phyloP scores from a whole-genome alignment of 2,329 filamentous ascomycete species.

The Trichoderma polysporum region DNA sequence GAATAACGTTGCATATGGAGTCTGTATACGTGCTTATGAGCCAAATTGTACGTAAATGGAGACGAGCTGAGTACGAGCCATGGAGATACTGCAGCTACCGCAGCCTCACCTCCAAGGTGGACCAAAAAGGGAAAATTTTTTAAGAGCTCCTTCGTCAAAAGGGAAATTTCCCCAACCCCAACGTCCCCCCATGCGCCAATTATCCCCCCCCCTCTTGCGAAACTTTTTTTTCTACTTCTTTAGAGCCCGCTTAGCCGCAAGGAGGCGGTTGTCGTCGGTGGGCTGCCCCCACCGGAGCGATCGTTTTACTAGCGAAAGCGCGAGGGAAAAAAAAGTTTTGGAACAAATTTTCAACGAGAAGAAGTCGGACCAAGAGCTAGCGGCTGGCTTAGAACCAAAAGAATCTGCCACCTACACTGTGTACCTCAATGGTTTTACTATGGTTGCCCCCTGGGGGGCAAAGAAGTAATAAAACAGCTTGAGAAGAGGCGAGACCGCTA shows the following conservation, averaged over 20 bases:
- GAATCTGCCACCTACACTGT: slow-evolving; percentile 8
- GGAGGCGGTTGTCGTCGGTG: slow-evolving; percentile 2
- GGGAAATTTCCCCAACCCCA: neutral
- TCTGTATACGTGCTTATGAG: neutral
- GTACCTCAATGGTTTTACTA: neutral
- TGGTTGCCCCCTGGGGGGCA: slow-evolving; percentile 3
- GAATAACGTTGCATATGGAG: neutral
- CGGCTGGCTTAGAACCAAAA: neutral
- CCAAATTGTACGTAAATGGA: neutral
- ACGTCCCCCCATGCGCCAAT: neutral
- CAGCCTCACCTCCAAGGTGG: slow-evolving; percentile 10
- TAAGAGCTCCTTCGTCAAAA: neutral
- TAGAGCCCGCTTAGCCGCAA: neutral
- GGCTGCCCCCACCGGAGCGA: neutral
- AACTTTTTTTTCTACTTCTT: neutral
- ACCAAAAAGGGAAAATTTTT: neutral
- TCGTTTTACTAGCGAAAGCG: slow-evolving; percentile 12
- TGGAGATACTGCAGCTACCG: no score
- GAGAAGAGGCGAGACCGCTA: slow-evolving; percentile 9
- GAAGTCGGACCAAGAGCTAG: neutral
- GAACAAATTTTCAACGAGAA: neutral
- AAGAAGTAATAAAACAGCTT: neutral
- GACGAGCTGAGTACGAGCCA: neutral
- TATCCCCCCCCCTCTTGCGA: neutral
- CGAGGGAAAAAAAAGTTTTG: neutral